Evolutionary conservation across 805 yeast species (phyloP).

Genomic region (Blastobotrys robertii): DNA sequence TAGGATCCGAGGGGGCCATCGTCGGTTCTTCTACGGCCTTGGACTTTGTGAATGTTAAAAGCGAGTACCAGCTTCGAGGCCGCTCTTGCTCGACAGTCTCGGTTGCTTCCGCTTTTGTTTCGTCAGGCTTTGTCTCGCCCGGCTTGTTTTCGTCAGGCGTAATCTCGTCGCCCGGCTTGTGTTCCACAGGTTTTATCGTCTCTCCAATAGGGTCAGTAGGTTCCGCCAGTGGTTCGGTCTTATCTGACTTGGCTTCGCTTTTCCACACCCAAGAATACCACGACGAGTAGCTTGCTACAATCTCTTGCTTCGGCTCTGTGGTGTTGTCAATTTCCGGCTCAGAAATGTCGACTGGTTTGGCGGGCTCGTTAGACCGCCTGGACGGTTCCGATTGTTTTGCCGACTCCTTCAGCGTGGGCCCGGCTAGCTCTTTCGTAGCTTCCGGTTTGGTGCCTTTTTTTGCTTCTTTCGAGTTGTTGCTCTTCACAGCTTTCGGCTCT

Average conservation of each 20-base stretch:
- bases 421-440: neutral
- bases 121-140: no score
- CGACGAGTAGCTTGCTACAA: neutral
- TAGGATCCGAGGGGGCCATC: neutral
- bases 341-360: neutral
- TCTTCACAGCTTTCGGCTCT: no score
- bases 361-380: no score
- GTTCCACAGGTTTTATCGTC: neutral
- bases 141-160: neutral
- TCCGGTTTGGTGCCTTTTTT: no score
- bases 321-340: neutral
- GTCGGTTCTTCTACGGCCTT: no score
- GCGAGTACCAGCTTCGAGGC: no score
- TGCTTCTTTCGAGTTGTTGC: no score
- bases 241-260: neutral
- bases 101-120: no score
- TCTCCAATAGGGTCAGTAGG: neutral
- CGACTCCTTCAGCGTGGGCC: neutral
- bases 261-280: slow-evolving; percentile 8
- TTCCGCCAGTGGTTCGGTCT: neutral
- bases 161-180: neutral
- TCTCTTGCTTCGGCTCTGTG: no score
- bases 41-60: no score
- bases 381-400: no score
- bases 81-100: no score